Evolutionary conservation across 805 yeast genomes (phyloP).

Genomic region (Teunomyces stri): DNA sequence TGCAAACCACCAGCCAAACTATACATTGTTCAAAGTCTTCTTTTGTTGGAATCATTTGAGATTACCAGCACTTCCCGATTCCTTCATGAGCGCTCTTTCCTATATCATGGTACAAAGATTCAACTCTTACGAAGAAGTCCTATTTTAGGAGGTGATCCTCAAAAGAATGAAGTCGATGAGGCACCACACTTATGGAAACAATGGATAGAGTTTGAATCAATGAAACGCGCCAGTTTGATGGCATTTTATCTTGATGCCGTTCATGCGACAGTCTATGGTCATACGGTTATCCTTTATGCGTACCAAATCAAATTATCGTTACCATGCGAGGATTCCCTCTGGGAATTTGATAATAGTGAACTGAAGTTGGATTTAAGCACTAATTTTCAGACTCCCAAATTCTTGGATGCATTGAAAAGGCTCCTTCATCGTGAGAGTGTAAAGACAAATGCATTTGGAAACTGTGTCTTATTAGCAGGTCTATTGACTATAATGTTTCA

Average conservation of each 20-base stretch:
- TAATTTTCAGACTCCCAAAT: conserved; percentile 19
- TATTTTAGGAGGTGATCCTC: conserved; percentile 42
- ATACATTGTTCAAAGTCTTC: conserved; percentile 10
- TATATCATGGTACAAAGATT: conserved; percentile 18
- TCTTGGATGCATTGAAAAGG: conserved; percentile 21
- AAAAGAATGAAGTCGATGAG: conserved; percentile 24
- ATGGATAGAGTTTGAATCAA: conserved; percentile 38
- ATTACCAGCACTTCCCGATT: conserved; percentile 7
- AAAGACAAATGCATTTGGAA: conserved; percentile 21
- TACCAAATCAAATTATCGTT: conserved; percentile 26
- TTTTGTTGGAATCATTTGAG: conserved; percentile 11
- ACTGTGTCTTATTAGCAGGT: conserved; percentile 9
- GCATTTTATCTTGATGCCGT: conserved; percentile 35
- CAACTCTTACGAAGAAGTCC: conserved; percentile 24
- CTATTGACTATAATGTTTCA: conserved; percentile 13
- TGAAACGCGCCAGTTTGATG: conserved; percentile 35
- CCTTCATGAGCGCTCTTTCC: conserved; percentile 11
- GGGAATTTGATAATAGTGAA: conserved; percentile 23
- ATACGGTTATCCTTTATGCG: conserved; percentile 21
- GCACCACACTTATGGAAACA: conserved; percentile 19
- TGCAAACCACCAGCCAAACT: conserved; percentile 13
- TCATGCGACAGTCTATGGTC: conserved; percentile 36
- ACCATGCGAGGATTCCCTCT: conserved; percentile 28
- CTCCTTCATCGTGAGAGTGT: conserved; percentile 20
- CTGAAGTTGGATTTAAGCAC: conserved; percentile 11